Conservation (phyloP, 2,329 filamentous ascomycete genomes). For the Samsoniella hepiali region DNA sequence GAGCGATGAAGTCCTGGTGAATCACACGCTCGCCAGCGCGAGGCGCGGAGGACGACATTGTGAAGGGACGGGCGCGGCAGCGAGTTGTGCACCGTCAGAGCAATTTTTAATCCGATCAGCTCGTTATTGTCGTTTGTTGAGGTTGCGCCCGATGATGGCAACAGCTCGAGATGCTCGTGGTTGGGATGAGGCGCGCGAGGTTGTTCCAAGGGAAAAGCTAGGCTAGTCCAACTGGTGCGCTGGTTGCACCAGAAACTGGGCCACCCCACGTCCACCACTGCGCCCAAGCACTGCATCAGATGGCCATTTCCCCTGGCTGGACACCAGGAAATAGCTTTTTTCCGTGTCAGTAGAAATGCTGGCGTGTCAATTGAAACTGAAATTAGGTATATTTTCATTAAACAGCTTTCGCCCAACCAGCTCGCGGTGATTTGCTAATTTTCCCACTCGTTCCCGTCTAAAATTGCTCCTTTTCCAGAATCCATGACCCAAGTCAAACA, state of each 20-base stretch:
- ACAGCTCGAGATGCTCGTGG: background rate
- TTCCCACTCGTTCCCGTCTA: slow-evolving; percentile 13
- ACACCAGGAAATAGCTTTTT: background rate
- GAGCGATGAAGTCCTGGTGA: slow-evolving; percentile 96
- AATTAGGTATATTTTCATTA: slow-evolving; percentile 21
- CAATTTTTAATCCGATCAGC: background rate
- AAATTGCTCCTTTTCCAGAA: slow-evolving; percentile 17
- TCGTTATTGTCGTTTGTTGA: slow-evolving; percentile 18
- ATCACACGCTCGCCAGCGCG: slow-evolving; percentile 56
- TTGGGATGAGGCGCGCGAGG: slow-evolving; percentile 1
- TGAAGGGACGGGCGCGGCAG: slow-evolving; percentile 16
- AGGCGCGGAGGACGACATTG: slow-evolving; percentile 35
- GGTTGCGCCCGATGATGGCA: slow-evolving; percentile 20
- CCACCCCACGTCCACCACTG: slow-evolving; percentile 9
- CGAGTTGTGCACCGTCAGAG: background rate
- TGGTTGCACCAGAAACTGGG: slow-evolving; percentile 1
- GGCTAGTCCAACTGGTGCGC: background rate
- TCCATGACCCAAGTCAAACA: slow-evolving; percentile 11
- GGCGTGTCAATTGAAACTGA: background rate
- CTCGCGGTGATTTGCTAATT: slow-evolving; percentile 1
- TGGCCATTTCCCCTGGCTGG: background rate
- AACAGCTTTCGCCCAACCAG: slow-evolving; percentile 11
- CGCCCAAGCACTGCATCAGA: background rate
- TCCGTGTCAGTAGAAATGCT: background rate
- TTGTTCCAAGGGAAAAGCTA: slow-evolving; percentile 16